phyloP scores from a whole-genome alignment of 2,329 filamentous ascomycete species.

The Trichoderma harzianum region DNA sequence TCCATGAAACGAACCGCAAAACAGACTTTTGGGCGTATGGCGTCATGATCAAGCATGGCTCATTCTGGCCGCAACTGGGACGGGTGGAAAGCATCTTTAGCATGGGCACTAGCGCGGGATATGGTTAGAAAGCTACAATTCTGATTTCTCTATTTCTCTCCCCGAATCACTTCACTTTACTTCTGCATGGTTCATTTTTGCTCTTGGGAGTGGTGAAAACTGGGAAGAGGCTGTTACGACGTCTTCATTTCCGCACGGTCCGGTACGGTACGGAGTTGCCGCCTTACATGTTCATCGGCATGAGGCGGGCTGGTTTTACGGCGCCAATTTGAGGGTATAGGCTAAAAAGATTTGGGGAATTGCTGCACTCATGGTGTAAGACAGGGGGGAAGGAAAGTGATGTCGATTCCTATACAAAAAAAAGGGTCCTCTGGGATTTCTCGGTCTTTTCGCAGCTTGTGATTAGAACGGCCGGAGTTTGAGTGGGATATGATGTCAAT shows the following conservation, averaged over 20 bases:
- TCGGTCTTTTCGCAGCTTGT: background rate
- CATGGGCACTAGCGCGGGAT: conserved; percentile 15
- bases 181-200: background rate
- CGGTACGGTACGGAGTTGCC: background rate
- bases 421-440: background rate
- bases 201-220: background rate
- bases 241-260: background rate
- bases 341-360: background rate
- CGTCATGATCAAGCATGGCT: conserved; percentile 14
- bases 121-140: conserved; percentile 13
- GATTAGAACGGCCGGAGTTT: background rate
- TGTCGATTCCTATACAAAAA: background rate
- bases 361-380: background rate
- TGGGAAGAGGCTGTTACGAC: background rate
- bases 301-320: background rate
- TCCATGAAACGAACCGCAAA: background rate
- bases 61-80: background rate
- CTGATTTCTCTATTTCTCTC: background rate
- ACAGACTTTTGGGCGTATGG: conserved; percentile 15
- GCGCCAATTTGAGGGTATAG: background rate
- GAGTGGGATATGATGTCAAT: conserved; percentile 2
- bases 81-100: conserved; percentile 6
- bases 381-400: background rate
- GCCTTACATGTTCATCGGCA: background rate
- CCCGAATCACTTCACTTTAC: background rate